Percentiles rank a stretch among this genome's conserved stretches.
Evolutionary conservation across 129 eudicot species (phyloP).

Genomic region (Pseudognaphalium luteoalbum): DNA sequence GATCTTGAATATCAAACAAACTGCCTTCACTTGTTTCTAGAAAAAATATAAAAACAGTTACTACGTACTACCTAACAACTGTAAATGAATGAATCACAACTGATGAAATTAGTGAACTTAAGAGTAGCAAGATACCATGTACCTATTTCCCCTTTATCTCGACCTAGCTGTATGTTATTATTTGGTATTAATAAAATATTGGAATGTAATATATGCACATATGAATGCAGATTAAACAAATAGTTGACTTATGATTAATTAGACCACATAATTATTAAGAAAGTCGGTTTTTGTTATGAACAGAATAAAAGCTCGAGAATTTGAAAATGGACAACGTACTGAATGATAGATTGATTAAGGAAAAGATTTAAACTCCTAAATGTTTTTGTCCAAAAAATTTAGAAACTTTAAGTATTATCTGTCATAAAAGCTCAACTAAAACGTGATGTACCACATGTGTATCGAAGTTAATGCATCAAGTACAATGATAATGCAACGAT

Average conservation of each 20-base stretch:
- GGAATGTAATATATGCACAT: neutral
- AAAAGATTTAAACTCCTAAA: neutral
- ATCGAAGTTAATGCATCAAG: neutral
- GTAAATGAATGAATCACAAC: neutral
- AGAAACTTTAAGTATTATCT: neutral
- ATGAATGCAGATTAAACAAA: conserved; percentile 3
- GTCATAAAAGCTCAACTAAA: neutral
- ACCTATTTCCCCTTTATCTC: neutral
- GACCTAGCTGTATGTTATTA: neutral
- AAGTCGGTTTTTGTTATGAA: neutral
- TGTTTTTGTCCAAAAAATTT: neutral
- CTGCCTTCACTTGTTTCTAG: neutral
- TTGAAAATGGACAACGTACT: neutral
- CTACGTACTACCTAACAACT: neutral
- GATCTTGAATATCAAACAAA: neutral
- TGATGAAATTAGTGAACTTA: neutral
- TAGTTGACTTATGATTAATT: neutral
- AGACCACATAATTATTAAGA: neutral
- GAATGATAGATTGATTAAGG: neutral
- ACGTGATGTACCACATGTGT: neutral
- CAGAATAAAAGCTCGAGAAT: neutral
- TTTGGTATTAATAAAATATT: too few species aligned
- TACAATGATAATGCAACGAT: neutral
- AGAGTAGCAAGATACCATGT: neutral
- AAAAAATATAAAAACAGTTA: neutral